Evolutionary conservation across 768 basidiomycete species (phyloP).

Genomic region (Kwoniella sp.): DNA sequence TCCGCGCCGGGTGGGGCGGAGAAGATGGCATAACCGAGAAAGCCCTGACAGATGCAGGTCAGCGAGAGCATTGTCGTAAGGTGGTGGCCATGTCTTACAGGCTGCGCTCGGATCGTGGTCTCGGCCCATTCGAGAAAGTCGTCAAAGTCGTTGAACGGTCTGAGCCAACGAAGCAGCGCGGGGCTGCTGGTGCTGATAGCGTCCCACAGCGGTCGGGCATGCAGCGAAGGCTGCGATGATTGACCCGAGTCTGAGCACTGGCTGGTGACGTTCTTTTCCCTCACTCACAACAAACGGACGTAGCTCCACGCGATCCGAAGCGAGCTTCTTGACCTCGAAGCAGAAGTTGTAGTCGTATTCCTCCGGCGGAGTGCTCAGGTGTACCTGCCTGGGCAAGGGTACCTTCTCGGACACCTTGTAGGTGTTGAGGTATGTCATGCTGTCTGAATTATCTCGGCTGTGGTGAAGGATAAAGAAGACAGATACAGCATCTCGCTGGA

Average conservation of each 20-base stretch:
- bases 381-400: neutral
- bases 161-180: conserved; percentile 15
- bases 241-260: too few species aligned
- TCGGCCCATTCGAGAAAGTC: conserved; percentile 18
- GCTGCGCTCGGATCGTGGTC: conserved; percentile 3
- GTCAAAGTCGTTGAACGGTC: conserved; percentile 4
- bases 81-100: conserved; percentile 5
- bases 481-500: too few species aligned
- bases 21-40: conserved; percentile 29
- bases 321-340: conserved; percentile 29
- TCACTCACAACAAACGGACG: conserved; percentile 35
- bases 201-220: conserved; percentile 27
- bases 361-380: conserved; percentile 7
- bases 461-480: too few species aligned
- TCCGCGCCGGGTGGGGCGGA: conserved; percentile 23
- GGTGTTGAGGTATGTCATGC: conserved; percentile 5
- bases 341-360: conserved; percentile 42
- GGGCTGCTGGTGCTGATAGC: conserved; percentile 17
- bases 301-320: conserved; percentile 35
- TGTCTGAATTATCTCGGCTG: too few species aligned
- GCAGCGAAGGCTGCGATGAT: conserved; percentile 32
- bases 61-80: neutral
- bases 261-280: too few species aligned
- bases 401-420: neutral
- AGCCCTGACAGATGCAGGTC: conserved; percentile 3